Base-by-base conservation (phyloP, 345 rosid genomes). In the Euphorbia lathyris region DNA sequence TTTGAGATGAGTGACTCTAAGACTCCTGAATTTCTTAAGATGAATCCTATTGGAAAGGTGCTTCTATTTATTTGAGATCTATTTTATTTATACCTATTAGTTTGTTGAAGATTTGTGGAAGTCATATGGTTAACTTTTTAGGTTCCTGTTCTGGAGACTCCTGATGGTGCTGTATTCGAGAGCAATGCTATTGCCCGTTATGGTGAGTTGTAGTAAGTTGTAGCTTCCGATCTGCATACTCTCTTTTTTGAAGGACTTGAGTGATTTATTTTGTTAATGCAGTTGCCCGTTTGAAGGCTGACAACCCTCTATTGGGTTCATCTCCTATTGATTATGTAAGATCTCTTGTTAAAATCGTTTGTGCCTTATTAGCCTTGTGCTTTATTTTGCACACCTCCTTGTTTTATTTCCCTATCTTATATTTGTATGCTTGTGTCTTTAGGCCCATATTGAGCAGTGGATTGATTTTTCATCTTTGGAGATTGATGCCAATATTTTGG, bases 21-120 rank as follows among this genome's bases (percentile, higher is more conserved):
- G 77, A 80, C 90, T 53, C 91, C 96, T 0, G 95, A 86, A 71
- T 93, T 89, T 70, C 78, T 91, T 52, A 89, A 86, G 84, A 84
- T 88, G 98, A 93, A 89, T 72, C 98, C 98, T 57, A 80, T 91
- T 67, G 98, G 98, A 52, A 93, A 93, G 97, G 97, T 93, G 1
- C 10, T 38, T 34, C 3, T 36, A 0, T 47, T 23, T 36, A 26
- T 11, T 13, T 38, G 38, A 7, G 27, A 29, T 29, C 9, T 14
- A 40, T 56, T 19, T 20, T 34, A 22, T 17, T 56, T 4, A 5
- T 27, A 6, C 17, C 40, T 14, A 29, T 61, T 50, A 30, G 1
- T 56, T 70, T 27, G 27, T 19, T 57, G 57, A 56, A 13, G 27
- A 26, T 65, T 60, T 34, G 48, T 69, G 13, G 67, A 16, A 29